Evolutionary conservation across 2,329 filamentous ascomycete species (phyloP), one percentile per base, ranked within the genome.

Genomic region (Aspergillus jensenii): DNA sequence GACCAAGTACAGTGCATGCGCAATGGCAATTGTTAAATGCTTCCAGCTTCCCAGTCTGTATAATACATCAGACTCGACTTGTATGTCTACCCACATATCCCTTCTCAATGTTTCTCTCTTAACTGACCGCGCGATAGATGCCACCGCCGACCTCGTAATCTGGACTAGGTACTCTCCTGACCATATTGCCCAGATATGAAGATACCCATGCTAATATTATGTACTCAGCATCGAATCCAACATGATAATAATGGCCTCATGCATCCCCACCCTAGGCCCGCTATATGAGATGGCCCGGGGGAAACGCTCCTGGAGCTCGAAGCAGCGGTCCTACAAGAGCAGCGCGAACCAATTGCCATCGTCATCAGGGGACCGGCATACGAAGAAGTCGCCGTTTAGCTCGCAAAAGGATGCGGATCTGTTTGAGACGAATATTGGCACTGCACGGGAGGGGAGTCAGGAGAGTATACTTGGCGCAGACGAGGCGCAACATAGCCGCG

Each of bases 121-220:
- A 17, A n/a, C 53, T 55, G 43, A 61, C 27, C 8, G 11, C 41
- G 6, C 1, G 4, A 3, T 27, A 73, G 67, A 69, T 48, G 70
- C 73, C n/a, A 79, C 76, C 2, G 71, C 73, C 0, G 76, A 79
- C n/a, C 66, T 80, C 3, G 69, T 79, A 1, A 73, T 80, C 40
- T 81, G 78, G 78, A 80, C 78, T 4, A 69, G 72, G 77, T 79
- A n/a, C n/a, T n/a, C n/a, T n/a, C n/a, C n/a, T n/a, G n/a, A n/a
- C n/a, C n/a, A n/a, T n/a, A n/a, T n/a, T n/a, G n/a, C n/a, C 3
- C 19, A 3, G 19, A 21, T 21, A 21, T 21, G 19, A 21, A 21
- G 19, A 21, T 21, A 21, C 3, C 19, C 19, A 25, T 25, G 23
- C 23, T 31, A 31, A 31, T 31, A 31, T 11, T 3, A 25, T 25